Conservation (phyloP, 352 stramenopile species). For the Phytophthora palmivora region DNA sequence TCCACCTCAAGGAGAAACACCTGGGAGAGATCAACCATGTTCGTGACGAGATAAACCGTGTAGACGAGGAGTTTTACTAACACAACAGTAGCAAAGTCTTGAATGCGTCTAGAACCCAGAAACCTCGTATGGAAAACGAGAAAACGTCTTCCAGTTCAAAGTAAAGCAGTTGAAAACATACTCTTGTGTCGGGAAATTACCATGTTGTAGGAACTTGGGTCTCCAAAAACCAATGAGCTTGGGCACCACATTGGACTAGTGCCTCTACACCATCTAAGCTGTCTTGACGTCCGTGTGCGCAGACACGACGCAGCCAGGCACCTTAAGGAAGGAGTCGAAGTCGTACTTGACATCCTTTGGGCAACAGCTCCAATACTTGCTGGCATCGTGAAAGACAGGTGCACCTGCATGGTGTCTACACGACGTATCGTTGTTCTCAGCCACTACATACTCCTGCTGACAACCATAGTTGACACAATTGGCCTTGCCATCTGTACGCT, state of each 20-base stretch:
- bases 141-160: too few species aligned
- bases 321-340: constrained; percentile 94
- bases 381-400: constrained; percentile 93
- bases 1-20: constrained; percentile 81
- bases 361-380: constrained; percentile 95
- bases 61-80: constrained; percentile 83
- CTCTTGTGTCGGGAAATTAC: too few species aligned
- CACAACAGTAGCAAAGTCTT: constrained; percentile 2
- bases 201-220: constrained; percentile 21
- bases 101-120: too few species aligned
- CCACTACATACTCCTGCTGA: constrained; percentile 92
- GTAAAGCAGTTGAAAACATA: too few species aligned
- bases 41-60: constrained; percentile 78
- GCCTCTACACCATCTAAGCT: constrained; percentile 32
- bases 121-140: too few species aligned
- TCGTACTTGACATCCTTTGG: constrained; percentile 94
- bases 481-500: constrained; percentile 88
- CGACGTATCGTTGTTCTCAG: constrained; percentile 76
- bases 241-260: not conserved
- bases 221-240: constrained; percentile 10
- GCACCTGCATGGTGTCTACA: constrained; percentile 89
- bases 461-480: constrained; percentile 93
- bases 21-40: constrained; percentile 62
- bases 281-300: constrained; percentile 83
- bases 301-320: constrained; percentile 86